Base-by-base conservation (phyloP, 106 monocot species). In the Agapanthus africanus region DNA sequence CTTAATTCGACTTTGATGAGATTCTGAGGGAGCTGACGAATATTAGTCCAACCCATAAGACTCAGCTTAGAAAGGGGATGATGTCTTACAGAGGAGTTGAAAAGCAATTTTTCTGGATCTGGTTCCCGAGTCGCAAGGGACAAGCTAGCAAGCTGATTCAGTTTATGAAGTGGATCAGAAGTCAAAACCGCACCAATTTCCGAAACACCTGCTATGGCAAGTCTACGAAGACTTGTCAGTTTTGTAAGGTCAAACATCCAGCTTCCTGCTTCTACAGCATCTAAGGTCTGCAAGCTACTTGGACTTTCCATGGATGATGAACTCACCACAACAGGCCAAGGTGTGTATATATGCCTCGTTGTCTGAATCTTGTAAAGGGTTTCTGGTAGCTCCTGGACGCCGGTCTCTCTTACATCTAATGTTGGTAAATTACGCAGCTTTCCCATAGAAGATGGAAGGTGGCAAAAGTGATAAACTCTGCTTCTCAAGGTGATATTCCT, bases 341-440 rank as follows among this genome's bases (percentile, higher is more conserved):
- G 75, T 11, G 19, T 79, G 76, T 32, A 72, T 56, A 56, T 9
- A 56, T 56, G 54, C 9, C 54, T 56, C 54, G 79, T 46, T 33
- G 76, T 39, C 23, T 54, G 35, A 46, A 84, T 75, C 18, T 18
- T 69, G 75, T 67, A 76, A 23, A 84, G 37, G 14, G 40, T 16
- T 21, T 44, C 30, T 1, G 79, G 79, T 37, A 18, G 21, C 3
- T 33, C 30, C 9, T 32, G 16, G 10, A 68, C 18, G 66, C 37
- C 7, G 2, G 67, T 79, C 5, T 81, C 65, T 40, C 76, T 59
- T 22, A 81, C 37, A 68, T 83, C 75, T 10, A 83, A 16, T 40
- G 39, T 16, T 59, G 22, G 14, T 71, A 59, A 15, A 8, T 68
- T 22, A 4, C 67, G 70, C 71, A 67, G 1, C 16, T 63, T 52